These are phyloP conservation scores for Leccinum rimulosum DNA, from an alignment of 768 basidiomycete genomes.

Conservation along the genomic window DNA sequence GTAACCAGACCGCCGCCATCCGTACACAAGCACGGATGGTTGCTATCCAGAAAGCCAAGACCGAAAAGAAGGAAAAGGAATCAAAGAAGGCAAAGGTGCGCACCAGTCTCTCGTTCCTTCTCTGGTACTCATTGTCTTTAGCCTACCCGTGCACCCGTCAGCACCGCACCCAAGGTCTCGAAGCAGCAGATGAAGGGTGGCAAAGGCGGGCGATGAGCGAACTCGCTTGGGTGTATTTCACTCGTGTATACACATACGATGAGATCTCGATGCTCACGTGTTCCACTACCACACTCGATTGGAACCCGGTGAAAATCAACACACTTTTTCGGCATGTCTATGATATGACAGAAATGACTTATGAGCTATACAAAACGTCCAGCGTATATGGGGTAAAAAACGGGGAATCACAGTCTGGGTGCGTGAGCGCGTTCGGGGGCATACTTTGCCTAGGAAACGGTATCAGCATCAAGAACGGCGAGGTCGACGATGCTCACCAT, in stretches of 20 bases:
- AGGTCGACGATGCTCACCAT: conserved; percentile 56
- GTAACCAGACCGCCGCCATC: conserved; percentile 87
- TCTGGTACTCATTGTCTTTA: conserved; percentile 20
- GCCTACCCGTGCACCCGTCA: conserved; percentile 54
- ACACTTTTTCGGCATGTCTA: conserved; percentile 1
- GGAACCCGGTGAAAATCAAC: background rate
- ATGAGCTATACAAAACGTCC: conserved; percentile 15
- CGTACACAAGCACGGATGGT: conserved; percentile 77
- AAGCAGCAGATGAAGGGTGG: conserved; percentile 97
- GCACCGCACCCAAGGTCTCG: conserved; percentile 79
- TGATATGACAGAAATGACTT: conserved; percentile 14
- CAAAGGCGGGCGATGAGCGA: conserved; percentile 65
- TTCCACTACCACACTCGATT: background rate
- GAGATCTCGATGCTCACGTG: conserved; percentile 14
- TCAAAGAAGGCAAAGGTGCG: conserved; percentile 80
- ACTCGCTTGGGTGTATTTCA: conserved; percentile 3
- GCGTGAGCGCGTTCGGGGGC: conserved; percentile 38
- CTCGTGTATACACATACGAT: conserved; percentile 25
- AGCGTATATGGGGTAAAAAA: background rate
- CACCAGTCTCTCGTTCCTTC: background rate
- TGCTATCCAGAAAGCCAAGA: conserved; percentile 92
- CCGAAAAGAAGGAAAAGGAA: conserved; percentile 97
- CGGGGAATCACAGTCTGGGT: conserved; percentile 20
- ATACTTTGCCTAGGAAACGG: conserved; percentile 51
- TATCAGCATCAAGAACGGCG: conserved; percentile 9